Evolutionary conservation across 768 basidiomycete species (phyloP), one percentile per base, ranked within the genome.

Genomic region (Auriscalpium microsporum): DNA sequence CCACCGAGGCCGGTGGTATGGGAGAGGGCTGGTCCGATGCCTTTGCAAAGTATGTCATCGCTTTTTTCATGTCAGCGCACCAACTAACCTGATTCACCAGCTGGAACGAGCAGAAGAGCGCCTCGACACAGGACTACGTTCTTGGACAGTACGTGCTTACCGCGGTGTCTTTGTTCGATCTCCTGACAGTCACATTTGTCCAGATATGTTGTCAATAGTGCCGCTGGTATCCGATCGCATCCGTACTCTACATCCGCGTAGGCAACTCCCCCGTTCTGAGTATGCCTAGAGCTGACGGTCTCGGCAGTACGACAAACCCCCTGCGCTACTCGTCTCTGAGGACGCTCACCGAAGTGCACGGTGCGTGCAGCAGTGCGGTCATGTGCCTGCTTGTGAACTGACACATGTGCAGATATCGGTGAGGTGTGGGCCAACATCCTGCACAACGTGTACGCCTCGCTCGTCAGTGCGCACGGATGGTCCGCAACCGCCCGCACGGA

Each of bases 21-120:
- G 84, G 83, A 45, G 85, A 87, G 66, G 83, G 81, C 16, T 86
- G 83, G 82, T 79, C 78, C 4, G 83, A 84, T 67, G 56, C 63
- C 10, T 56, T 67, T 42, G 66, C 66, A 1, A 63, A 67, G 63
- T 64, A 48, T 21, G 56, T 52, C 3, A 16, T 17, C 13, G n/a
- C 35, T n/a, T 11, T 38, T 9, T 13, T 13, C 13, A 17, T 17
- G 1, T 21, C 8, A 13, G 14, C 11, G n/a, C 33, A 59, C 55
- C 21, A 42, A 66, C 28, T 53, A 3, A 50, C 38, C 21, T 10
- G 11, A 14, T 16, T 7, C 33, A 33, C 7, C 46, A 70, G 68
- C 51, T 68, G 68, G 67, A 69, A 66, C 8, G 71, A 77, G 53
- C 62, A 70, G n/a, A 71, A 70, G n/a, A 71, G 72, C 23, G 64